Evolutionary conservation across 2,329 filamentous ascomycete genomes (phyloP).

Genomic region (Diaporthe helianthi): DNA sequence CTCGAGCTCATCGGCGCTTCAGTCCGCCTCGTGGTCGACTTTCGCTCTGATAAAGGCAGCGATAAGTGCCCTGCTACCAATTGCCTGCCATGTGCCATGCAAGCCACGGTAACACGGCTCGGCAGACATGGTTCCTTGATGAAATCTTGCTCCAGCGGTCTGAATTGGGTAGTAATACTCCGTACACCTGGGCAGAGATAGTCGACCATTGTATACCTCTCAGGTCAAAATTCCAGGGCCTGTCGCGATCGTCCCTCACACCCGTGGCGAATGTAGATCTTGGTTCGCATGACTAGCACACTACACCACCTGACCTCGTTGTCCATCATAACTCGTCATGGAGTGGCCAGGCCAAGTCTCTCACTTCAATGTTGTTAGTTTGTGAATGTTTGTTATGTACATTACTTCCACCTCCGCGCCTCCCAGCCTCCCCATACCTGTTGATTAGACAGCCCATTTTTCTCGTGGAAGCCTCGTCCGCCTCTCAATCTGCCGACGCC

Average conservation of each 20-base stretch:
- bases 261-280: background rate
- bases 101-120: slow-evolving; percentile 4
- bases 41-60: slow-evolving; percentile 14
- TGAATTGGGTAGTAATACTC: background rate
- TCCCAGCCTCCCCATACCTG: background rate
- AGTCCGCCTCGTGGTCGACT: background rate
- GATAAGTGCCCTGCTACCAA: background rate
- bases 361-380: background rate
- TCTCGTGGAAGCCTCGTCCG: background rate
- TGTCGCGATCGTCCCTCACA: background rate
- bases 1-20: background rate
- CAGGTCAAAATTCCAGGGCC: background rate
- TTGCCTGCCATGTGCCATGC: background rate
- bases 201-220: background rate
- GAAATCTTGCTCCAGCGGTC: background rate
- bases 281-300: background rate
- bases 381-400: slow-evolving; percentile 7
- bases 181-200: no score
- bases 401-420: background rate
- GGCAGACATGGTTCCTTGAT: slow-evolving; percentile 16
- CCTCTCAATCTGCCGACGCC: slow-evolving; percentile 71
- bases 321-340: background rate
- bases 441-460: background rate
- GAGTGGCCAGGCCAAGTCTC: background rate
- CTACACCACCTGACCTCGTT: background rate